These are phyloP conservation scores for Vigna unguiculata DNA, from an alignment of 306 rosid species.

Conservation along the genomic window DNA sequence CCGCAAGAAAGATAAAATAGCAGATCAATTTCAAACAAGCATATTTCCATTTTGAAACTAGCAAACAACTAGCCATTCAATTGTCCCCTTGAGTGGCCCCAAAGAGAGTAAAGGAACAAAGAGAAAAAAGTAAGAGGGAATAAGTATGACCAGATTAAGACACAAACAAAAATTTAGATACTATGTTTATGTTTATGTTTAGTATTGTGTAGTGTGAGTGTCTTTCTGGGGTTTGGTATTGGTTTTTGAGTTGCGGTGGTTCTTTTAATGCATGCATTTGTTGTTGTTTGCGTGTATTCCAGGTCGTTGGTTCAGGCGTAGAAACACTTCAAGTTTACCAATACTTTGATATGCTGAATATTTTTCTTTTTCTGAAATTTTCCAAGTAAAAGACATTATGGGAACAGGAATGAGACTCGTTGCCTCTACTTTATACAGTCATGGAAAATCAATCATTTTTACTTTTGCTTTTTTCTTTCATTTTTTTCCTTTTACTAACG, in stretches of 20 bases:
- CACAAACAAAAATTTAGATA: conserved; percentile 18
- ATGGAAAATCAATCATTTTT: conserved; percentile 41
- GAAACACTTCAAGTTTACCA: background rate
- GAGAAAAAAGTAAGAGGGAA: conserved; percentile 1
- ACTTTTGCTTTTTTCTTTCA: conserved; percentile 33
- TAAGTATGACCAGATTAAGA: conserved; percentile 24
- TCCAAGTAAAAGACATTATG: conserved; percentile 8
- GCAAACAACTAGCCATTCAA: conserved; percentile 19
- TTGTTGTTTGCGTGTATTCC: conserved; percentile 27
- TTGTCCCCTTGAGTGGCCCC: conserved; percentile 46
- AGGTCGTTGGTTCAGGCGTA: conserved; percentile 38
- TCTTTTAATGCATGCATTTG: conserved; percentile 43
- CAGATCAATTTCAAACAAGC: conserved; percentile 34
- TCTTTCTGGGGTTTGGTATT: conserved; percentile 40
- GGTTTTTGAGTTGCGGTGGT: conserved; percentile 33
- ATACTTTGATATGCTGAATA: background rate
- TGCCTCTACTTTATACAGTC: conserved; percentile 28
- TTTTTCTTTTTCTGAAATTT: background rate
- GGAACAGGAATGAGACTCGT: conserved; percentile 3
- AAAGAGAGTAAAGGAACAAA: conserved; percentile 24
- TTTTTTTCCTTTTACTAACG: background rate
- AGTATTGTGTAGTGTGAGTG: background rate
- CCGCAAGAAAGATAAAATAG: background rate
- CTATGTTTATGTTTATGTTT: too few relatives aligned
- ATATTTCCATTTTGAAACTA: conserved; percentile 24